These are phyloP conservation scores for Papiliotrema terrestris DNA, from an alignment of 1,284 basidiomycete genomes.

Conservation along the genomic window DNA sequence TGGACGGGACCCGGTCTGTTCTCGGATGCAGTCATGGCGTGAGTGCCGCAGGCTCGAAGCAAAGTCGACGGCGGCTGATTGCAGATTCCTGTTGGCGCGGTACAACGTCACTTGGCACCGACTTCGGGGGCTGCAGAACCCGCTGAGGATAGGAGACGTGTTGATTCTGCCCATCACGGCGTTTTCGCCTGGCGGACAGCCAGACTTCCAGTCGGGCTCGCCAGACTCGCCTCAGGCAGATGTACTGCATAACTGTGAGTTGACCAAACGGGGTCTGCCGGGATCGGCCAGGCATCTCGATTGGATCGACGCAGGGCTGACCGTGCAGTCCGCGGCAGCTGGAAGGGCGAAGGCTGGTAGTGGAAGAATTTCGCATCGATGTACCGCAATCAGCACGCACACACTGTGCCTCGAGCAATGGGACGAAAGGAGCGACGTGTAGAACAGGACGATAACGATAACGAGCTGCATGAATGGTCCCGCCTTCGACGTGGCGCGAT, in stretches of 20 bases:
- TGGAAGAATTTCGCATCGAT: neutral
- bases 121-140: slow-evolving; percentile 38
- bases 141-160: slow-evolving; percentile 47
- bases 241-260: slow-evolving; percentile 37
- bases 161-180: slow-evolving; percentile 47
- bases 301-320: neutral
- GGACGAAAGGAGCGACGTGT: no score
- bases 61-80: neutral
- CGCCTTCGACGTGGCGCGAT: no score
- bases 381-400: no score
- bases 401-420: no score
- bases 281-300: neutral
- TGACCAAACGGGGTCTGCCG: neutral
- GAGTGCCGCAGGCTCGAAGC: slow-evolving; percentile 7
- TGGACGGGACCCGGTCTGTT: slow-evolving; percentile 48
- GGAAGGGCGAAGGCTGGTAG: slow-evolving; percentile 23
- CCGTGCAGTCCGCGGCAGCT: slow-evolving; percentile 26
- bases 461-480: no score
- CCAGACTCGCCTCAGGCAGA: slow-evolving; percentile 32
- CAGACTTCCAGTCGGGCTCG: slow-evolving; percentile 31
- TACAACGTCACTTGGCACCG: slow-evolving; percentile 47
- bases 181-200: slow-evolving; percentile 41
- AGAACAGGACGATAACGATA: no score
- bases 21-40: slow-evolving; percentile 42
- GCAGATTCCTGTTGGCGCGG: slow-evolving; percentile 41